Evolutionary conservation across 306 rosid genomes (phyloP), one percentile per base, ranked within the genome.

Genomic region (Ormosia emarginata): DNA sequence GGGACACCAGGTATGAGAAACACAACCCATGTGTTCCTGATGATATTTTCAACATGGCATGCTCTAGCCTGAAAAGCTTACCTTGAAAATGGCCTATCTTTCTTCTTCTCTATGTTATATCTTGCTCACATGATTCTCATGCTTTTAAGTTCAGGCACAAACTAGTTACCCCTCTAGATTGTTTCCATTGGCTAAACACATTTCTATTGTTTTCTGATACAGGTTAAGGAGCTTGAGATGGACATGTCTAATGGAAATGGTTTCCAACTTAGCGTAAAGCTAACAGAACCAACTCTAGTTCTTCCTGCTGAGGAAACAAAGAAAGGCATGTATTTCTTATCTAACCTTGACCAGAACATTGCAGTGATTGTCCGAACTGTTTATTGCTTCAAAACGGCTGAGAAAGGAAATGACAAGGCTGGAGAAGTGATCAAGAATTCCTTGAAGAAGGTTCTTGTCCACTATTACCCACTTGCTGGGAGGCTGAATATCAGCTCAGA

Each of bases 321-420:
- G 73, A 93, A 81, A 74, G 99, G 94, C n/a, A 78, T 84, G 30
- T 92, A 93, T 73, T 93, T 89, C 44, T 86, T 95, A 7, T 92
- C 99, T 0, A 93, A 95, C 90, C 97, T 95, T 77, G 99, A 95
- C 66, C 99, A 93, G 83, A 93, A 93, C 84, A 92, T 93, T 36
- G 97, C 98, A 0, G 97, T 90, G 47, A 84, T 64, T 2, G 91
- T 95, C 5, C 81, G 96, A 24, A 93, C 99, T 6, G 73, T 95
- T 15, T 95, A 95, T 58, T 92, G 89, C 86, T 95, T 89, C 80
- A 89, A 84, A 77, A 75, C 77, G 1, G 81, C 74, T 6, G 84
- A 86, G 29, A 87, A 81, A 59, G 98, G 96, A 30, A 89, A 91
- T 52, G 94, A 89, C 53, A 85, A 90, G 7, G 94, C 90, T 1